phyloP scores from a whole-genome alignment of 2,329 filamentous ascomycete species.

The Talaromyces funiculosus region DNA sequence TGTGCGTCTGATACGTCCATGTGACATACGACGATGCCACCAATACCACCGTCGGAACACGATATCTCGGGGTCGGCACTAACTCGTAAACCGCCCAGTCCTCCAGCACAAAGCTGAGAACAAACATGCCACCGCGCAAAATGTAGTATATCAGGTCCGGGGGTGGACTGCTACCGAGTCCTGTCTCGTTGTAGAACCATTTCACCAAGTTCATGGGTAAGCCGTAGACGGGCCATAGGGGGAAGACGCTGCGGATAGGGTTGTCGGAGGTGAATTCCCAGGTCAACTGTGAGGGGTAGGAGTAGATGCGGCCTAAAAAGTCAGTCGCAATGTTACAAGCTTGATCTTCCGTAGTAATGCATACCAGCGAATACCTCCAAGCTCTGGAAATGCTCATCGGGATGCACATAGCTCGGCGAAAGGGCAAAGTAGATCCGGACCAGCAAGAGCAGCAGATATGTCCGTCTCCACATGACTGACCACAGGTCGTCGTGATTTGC shows the following conservation, averaged over 20 bases:
- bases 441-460: slow-evolving; percentile 76
- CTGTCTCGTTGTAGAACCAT: slow-evolving; percentile 86
- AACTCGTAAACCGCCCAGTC: slow-evolving; percentile 97
- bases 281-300: slow-evolving; percentile 80
- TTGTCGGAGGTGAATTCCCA: slow-evolving; percentile 71
- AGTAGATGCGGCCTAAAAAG: slow-evolving; percentile 77
- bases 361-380: slow-evolving; percentile 94
- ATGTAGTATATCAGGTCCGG: slow-evolving; percentile 88
- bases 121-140: slow-evolving; percentile 83
- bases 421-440: slow-evolving; percentile 91
- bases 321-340: not conserved
- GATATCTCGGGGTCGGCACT: slow-evolving; percentile 65
- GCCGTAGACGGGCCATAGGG: slow-evolving; percentile 91
- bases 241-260: slow-evolving; percentile 93
- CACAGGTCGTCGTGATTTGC: not conserved
- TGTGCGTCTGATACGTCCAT: slow-evolving; percentile 97
- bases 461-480: slow-evolving; percentile 78
- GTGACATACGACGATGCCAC: slow-evolving; percentile 96
- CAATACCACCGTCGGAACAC: slow-evolving; percentile 70
- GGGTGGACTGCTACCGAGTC: slow-evolving; percentile 60
- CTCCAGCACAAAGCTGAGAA: slow-evolving; percentile 90
- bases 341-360: slow-evolving; percentile 26
- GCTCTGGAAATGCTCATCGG: slow-evolving; percentile 98
- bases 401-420: slow-evolving; percentile 92
- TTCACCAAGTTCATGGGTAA: slow-evolving; percentile 87